Base-by-base conservation (phyloP, 2,329 filamentous ascomycete genomes). In the Verruconis gallopava region DNA sequence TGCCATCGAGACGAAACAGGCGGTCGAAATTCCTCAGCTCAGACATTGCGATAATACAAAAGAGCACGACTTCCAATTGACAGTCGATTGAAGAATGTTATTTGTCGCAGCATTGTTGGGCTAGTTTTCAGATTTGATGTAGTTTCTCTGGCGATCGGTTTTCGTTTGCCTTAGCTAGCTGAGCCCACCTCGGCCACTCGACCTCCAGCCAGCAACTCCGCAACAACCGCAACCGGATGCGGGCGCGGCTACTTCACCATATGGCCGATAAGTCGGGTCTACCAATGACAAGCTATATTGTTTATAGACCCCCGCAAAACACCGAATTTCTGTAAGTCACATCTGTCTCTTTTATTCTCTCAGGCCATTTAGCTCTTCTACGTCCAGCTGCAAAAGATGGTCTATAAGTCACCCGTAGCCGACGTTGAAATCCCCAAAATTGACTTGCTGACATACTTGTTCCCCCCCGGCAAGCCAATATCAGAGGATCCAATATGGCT, bases 401-500 rank as follows among this genome's bases (percentile, higher is more conserved):
- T 61, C 28, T 57, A 64, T 57, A 55, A 50, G 3, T 69, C 67
- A 4, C 59, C 57, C 2, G 66, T 63, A 45, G 62, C 62, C 3
- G 37, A 50, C 11, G 45, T 71, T 32, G 54, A 64, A 47, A 62
- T 71, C 21, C 65, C 65, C 5, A 58, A 66, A 55, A 64, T 56
- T 48, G 71, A 66, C 50, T 30, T 61, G 28, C 47, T 61, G 13
- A 47, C 56, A 5, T 59, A 59, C 40, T 40, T 61, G 13, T 61
- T 60, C 44, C 56, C 57, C 3, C 46, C 35, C 19, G 49, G 38
- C 44, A 43, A 51, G 32, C 44, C 47, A 6, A 51, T 54, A 32
- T 55, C 63, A 30, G 55, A 66, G 39, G 60, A 63, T 13, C 68
- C 68, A 1, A 50, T 72, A 25, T 74, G 69, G 70, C 61, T 71